Evolutionary conservation across 495 filamentous ascomycete genomes (phyloP).

Genomic region (Penicillium herquei): DNA sequence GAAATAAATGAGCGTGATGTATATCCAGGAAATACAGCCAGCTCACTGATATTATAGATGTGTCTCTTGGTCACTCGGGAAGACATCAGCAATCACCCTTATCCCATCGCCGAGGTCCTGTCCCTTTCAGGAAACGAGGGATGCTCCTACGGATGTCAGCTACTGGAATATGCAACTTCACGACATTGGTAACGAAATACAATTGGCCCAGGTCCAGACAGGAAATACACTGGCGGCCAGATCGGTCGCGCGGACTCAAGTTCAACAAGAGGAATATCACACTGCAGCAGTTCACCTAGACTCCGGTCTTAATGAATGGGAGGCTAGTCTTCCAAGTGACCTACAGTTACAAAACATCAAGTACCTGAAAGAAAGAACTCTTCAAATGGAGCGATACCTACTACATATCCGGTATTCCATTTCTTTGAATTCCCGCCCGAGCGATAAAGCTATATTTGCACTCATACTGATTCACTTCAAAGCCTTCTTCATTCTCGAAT

Average conservation of each 20-base stretch:
- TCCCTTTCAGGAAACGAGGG: too few relatives aligned
- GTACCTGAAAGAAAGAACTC: conserved; percentile 8
- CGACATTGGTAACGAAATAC: conserved; percentile 25
- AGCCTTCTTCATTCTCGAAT: conserved; percentile 18
- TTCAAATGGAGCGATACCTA: conserved; percentile 17
- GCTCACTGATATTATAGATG: conserved; percentile 14
- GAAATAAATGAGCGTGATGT: too few relatives aligned
- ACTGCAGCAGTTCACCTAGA: conserved; percentile 19
- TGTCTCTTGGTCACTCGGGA: conserved; percentile 25
- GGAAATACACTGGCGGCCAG: conserved; percentile 12
- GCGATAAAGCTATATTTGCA: too few relatives aligned
- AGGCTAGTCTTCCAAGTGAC: conserved; percentile 16
- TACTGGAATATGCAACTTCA: conserved; percentile 11
- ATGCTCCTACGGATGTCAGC: too few relatives aligned
- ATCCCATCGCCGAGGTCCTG: conserved; percentile 13
- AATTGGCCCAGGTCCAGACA: conserved; percentile 22
- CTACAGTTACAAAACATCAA: conserved; percentile 10
- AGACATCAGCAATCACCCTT: conserved; percentile 13
- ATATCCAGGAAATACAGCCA: not conserved
- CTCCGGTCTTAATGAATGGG: conserved; percentile 22
- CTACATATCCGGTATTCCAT: conserved; percentile 19
- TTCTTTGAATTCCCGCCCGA: too few relatives aligned
- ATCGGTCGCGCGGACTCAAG: conserved; percentile 7
- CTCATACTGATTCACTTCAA: not conserved
- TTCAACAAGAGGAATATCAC: conserved; percentile 26